Base-by-base conservation (phyloP, 1,284 basidiomycete genomes). In the Rhodotorula sp. region DNA sequence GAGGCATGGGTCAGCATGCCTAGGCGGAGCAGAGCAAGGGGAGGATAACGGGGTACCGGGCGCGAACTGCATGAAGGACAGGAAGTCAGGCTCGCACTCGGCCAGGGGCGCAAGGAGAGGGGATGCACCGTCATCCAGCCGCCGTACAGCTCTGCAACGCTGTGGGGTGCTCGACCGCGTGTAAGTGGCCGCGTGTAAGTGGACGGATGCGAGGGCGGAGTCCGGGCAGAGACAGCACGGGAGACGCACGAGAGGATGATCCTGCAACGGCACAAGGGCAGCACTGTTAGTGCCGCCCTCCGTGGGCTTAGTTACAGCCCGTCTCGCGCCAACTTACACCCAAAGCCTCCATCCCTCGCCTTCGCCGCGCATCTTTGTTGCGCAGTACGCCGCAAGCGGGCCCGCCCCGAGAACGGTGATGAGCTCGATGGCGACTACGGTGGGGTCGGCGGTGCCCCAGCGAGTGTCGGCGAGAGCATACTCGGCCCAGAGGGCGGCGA, bases 401-500 rank as follows among this genome's bases (percentile, higher is more conserved):
- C 74, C 74, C 7, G 86, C 89, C 37, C 89, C 90, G 39, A 92
- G 83, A 21, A 92, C 91, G 10, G 91, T 93, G 74, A 93, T 83
- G 62, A 92, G 81, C 80, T 93, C 91, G 55, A 93, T 86, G 12
- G 90, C 88, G 55, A 93, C 90, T 59, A 92, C 85, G 0, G 89
- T 90, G 2, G 90, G 86, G 76, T 93, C 91, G 0, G 90, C 84
- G 41, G 85, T 80, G 25, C 90, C 91, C 91, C 91, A 93, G 59
- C 91, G 87, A 69, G 86, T 85, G 78, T 93, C 91, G 19, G 91
- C 91, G 32, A 84, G 84, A n/a, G 89, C 87, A 77, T 92, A 92
- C 69, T 88, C 87, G 67, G 82, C 84, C 86, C 91, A 92, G 80
- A 92, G 83, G 64, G 88, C 85, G n/a, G 90, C 90, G 74, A 92